These are phyloP conservation scores for Cladochytrium tenue DNA, from an alignment of 371 early-diverging fungal genomes.

Conservation along the genomic window DNA sequence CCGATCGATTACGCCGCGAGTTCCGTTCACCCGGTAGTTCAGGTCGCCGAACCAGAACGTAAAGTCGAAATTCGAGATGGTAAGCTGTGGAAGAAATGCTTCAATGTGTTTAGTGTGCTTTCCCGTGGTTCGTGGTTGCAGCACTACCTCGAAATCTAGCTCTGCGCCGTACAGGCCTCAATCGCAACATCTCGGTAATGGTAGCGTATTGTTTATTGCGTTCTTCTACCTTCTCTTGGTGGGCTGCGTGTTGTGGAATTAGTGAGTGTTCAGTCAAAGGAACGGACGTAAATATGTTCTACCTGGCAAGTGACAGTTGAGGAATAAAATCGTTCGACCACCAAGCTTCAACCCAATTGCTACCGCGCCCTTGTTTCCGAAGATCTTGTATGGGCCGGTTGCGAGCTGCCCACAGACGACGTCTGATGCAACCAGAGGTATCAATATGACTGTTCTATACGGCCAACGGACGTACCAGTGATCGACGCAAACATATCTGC, in stretches of 20 bases:
- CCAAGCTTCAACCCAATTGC: constrained; percentile 58
- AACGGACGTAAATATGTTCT: constrained; percentile 12
- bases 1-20: constrained; percentile 55
- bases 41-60: constrained; percentile 79
- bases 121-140: constrained; percentile 9
- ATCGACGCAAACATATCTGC: constrained; percentile 7
- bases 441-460: not conserved
- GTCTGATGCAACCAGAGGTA: constrained; percentile 6
- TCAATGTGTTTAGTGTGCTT: not conserved
- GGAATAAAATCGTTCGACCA: constrained; percentile 62
- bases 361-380: constrained; percentile 52
- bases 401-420: constrained; percentile 33
- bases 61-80: too few relatives aligned
- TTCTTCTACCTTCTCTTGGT: constrained; percentile 30
- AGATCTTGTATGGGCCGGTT: constrained; percentile 37
- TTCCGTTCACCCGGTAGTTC: constrained; percentile 73
- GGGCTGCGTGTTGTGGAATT: constrained; percentile 35
- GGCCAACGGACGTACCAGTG: not conserved
- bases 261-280: not conserved
- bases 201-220: constrained; percentile 35
- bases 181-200: constrained; percentile 6
- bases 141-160: constrained; percentile 19
- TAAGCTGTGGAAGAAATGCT: constrained; percentile 28
- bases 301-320: constrained; percentile 78
- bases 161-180: constrained; percentile 25